Base-by-base conservation (phyloP, 805 yeast species). In the Blastobotrys terrestris region DNA sequence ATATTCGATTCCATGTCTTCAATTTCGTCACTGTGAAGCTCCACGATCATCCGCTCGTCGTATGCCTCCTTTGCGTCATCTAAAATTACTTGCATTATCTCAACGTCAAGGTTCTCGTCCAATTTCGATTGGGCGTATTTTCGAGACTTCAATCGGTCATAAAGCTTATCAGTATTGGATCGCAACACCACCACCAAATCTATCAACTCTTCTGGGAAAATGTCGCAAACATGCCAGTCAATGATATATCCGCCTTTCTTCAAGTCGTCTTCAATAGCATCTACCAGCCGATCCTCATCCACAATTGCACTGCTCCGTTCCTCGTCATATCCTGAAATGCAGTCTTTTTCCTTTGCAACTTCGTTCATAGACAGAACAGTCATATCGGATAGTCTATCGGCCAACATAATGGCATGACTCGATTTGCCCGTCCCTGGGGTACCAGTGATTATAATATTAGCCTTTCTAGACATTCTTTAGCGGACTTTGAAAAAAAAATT, bases 171-270 rank as follows among this genome's bases (percentile, higher is more conserved):
- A 62, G 87, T 89, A 63, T 87, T 85, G 45, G 95, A 83, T 58
- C 91, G 76, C 52, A 94, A 74, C 1, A 94, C 99, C 41, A 90
- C 85, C 3, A 94, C 98, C 56, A 94, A 75, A 68, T 94, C 99
- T 49, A 94, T 87, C 66, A 89, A 78, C 60, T 95, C 74, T 65
- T 90, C 98, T 1, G 98, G 98, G 65, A 94, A 92, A 18, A 88
- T 80, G 63, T 94, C 99, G 70, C 96, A 89, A 45, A 92, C 94
- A 67, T 94, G 99, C 99, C 99, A 94, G 68, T 94, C 99, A 11
- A 94, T 76, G 6, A 94, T 73, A n/a, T 77, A 75, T 1, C 95
- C 96, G n/a, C 99, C 99, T 57, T 80, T 73, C 50, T 84, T 85
- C 48, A 91, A 73, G 41, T 84, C 78, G 4, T 84, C 83, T 67